Evolutionary conservation across 2,329 filamentous ascomycete genomes (phyloP), one percentile per base, ranked within the genome.

Genomic region (Pseudovirgaria hyperparasitica): DNA sequence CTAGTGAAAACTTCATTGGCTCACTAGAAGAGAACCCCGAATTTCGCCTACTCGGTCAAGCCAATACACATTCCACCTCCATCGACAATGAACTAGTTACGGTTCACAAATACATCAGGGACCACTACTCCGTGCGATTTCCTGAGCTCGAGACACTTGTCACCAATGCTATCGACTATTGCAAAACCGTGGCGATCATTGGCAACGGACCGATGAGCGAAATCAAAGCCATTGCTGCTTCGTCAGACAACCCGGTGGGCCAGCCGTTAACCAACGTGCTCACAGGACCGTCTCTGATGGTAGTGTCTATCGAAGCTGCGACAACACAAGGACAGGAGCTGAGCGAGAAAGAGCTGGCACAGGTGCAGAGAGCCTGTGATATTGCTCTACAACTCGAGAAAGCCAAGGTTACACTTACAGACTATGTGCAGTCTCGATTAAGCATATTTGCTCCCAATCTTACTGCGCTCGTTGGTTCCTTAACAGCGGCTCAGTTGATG

Each of bases 361-460:
- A 71, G 15, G 76, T 94, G 12, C 60, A 78, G 16, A 67, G 70
- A 27, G 87, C 85, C 6, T 94, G 86, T 55, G 73, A 85, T 37
- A 90, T 92, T 72, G 78, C 82, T 7, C 65, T 96, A n/a, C 70
- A 76, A 19, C 72, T 98, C 7, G 84, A 96, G 50, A 75, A 69
- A 38, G 85, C 87, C 16, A 94, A 94, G 55, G 77, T 71, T 35
- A 80, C 76, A 1, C 67, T 98, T 29, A 92, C 82, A 2, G 79
- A 90, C 49, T 98, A 93, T 46, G 90, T 98, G 10, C 82, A 94
- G 56, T 94, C 87, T 19, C 81, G 90, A 35, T 96, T 98, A 82
- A 90, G 80, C 40, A 67, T 92, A 18, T 96, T 96, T 48, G 90
- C 90, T 4, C 90, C 90, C 0, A 98, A 98, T 44, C 59, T 96